These are phyloP conservation scores for Xylaria acuta DNA, from an alignment of 495 filamentous ascomycete genomes.

Conservation along the genomic window DNA sequence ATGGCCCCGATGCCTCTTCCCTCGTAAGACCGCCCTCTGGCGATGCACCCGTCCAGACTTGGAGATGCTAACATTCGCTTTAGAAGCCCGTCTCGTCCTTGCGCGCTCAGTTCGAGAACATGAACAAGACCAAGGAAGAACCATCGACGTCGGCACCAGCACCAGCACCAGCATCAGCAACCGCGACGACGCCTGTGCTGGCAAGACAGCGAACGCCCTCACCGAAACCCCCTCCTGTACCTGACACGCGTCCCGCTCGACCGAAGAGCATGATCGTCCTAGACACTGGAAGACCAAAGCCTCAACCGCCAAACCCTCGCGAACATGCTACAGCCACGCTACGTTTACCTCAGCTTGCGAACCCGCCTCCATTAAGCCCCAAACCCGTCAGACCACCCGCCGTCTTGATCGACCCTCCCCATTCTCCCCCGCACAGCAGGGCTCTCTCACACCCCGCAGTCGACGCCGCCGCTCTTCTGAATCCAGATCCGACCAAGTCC, in stretches of 20 bases:
- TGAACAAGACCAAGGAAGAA: slow-evolving; percentile 63
- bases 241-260: slow-evolving; percentile 51
- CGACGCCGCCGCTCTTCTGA: slow-evolving; percentile 49
- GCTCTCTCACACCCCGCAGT: slow-evolving; percentile 44
- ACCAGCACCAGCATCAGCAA: slow-evolving; percentile 37
- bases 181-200: slow-evolving; percentile 39
- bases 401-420: slow-evolving; percentile 75
- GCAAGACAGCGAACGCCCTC: slow-evolving; percentile 47
- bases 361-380: slow-evolving; percentile 49
- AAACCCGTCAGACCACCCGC: slow-evolving; percentile 68
- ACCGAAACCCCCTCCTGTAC: slow-evolving; percentile 59
- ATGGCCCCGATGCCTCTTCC: slow-evolving; percentile 65
- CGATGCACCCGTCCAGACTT: background rate
- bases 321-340: slow-evolving; percentile 22
- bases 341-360: slow-evolving; percentile 40
- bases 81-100: slow-evolving; percentile 88
- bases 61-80: slow-evolving; percentile 35
- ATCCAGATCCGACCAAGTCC: slow-evolving; percentile 54
- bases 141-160: slow-evolving; percentile 41
- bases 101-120: slow-evolving; percentile 89
- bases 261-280: slow-evolving; percentile 34
- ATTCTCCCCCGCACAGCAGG: slow-evolving; percentile 68
- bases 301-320: slow-evolving; percentile 31
- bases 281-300: slow-evolving; percentile 33
- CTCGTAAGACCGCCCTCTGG: slow-evolving; percentile 53